Base-by-base conservation (phyloP, 345 rosid species). In the Linum tenue region DNA sequence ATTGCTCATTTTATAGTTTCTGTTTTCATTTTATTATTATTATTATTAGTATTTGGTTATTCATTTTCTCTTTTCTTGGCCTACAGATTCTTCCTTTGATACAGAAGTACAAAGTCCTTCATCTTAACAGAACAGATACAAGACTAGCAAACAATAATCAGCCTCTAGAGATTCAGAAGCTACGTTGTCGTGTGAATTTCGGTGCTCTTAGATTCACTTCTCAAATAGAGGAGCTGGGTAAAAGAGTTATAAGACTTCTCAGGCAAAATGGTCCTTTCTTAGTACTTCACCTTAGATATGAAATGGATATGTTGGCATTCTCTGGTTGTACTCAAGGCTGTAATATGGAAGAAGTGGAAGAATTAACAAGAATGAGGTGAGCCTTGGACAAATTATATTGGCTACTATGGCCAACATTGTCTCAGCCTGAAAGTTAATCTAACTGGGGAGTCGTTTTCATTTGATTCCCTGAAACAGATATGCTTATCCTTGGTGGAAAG, bases 291-390 rank as follows among this genome's bases (percentile, higher is more conserved):
- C 96, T 94, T 14, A 82, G 99, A 67, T 94, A 90, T 40, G 99
- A 94, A 78, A 94, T 90, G 97, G 99, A 94, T 76, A 94, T 94
- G 99, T 65, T 94, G 72, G 90, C 99, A 2, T 94, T 94, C 72
- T 94, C 99, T 0, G 99, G 97, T 55, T 94, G 99, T 78, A 85
- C 97, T 50, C 95, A 80, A 71, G 96, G 96, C 65, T 94, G 99
- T 79, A 86, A 76, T 69, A 64, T 36, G 35, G 87, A 83, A 57
- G 99, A 94, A 73, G 87, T 78, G n/a, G 90, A 90, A 48, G 89
- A 90, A 67, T 80, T 94, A 65, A 86, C 89, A 59, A 83, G 83
- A 77, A 84, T 94, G 88, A 82, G 99, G 99, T 90, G 76, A 64
- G 62, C 39, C 8, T 22, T 5, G 39, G 39, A 17, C 37, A 59